Evolutionary conservation across 2,329 filamentous ascomycete genomes (phyloP).

Genomic region (Dryadomyces sulphureus): DNA sequence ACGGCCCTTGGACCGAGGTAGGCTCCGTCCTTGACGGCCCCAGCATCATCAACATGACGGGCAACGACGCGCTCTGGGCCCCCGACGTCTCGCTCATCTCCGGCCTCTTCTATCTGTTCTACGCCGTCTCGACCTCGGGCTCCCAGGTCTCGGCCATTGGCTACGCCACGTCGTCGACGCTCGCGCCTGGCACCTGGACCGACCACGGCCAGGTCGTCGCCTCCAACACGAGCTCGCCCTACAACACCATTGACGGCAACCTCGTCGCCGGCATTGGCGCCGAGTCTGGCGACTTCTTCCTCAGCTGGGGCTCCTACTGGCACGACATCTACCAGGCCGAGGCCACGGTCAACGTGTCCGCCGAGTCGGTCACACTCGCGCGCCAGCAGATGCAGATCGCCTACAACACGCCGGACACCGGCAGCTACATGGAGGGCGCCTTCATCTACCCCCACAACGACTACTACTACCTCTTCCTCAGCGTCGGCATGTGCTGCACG

Average conservation of each 20-base stretch:
- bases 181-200: slow-evolving; percentile 42
- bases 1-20: slow-evolving; percentile 25
- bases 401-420: slow-evolving; percentile 3
- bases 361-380: slow-evolving; percentile 1
- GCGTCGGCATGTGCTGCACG: slow-evolving; percentile 27
- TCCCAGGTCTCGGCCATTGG: slow-evolving; percentile 30
- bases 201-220: slow-evolving; percentile 44
- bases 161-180: slow-evolving; percentile 15
- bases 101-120: slow-evolving; percentile 18
- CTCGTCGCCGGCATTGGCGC: slow-evolving; percentile 26
- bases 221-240: slow-evolving; percentile 15
- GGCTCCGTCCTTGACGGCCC: slow-evolving; percentile 24
- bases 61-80: slow-evolving; percentile 26
- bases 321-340: slow-evolving; percentile 39
- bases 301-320: slow-evolving; percentile 41
- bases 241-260: slow-evolving; percentile 48
- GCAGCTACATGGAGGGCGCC: slow-evolving; percentile 34
- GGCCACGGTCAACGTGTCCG: slow-evolving; percentile 27
- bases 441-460: slow-evolving; percentile 38
- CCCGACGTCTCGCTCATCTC: slow-evolving; percentile 33
- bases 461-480: slow-evolving; percentile 53
- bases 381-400: slow-evolving; percentile 4
- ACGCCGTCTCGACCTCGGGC: slow-evolving; percentile 46
- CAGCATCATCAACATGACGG: slow-evolving; percentile 23
- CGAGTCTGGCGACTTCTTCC: slow-evolving; percentile 25